Evolutionary conservation across 2,329 filamentous ascomycete species (phyloP), one percentile per base, ranked within the genome.

Genomic region (Claviceps paspali): DNA sequence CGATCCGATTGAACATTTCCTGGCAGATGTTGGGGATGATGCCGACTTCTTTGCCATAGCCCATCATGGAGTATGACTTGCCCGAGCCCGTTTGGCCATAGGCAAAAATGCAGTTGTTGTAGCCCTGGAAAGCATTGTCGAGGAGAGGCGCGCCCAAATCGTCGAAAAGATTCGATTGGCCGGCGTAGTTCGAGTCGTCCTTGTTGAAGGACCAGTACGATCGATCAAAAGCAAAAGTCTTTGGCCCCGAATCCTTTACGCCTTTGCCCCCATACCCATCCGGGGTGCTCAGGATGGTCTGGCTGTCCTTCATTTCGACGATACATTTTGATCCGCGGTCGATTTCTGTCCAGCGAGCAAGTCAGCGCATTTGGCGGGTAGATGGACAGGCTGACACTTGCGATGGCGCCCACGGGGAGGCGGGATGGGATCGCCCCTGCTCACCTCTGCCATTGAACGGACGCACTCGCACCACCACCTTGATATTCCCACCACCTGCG

Each of bases 11-110:
- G 57, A 98, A 98, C 86, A 98, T 96, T 52, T 94, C 81, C 63
- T 91, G 83, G 59, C 91, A 98, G 63, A 98, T 98, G 52, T 78
- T 82, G 32, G 92, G 91, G 44, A 96, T 96, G 45, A 98, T 91
- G 57, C 91, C 91, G 40, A 86, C 74, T 53, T 98, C 88, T 52
- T 88, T 81, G 38, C 91, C 91, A 61, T 96, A 98, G 34, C 91
- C 91, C 91, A 98, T 98, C 88, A 98, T 98, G 23, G 87, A 95
- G 60, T 98, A 98, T 12, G 86, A 95, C 64, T 98, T 98, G 61
- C 91, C 91, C 1, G 91, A 96, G 48, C 91, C 91, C 2, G 91
- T 98, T 65, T 98, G 91, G 14, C 91, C 91, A 55, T 98, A 98
- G 11, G 91, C 91, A 56, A 98, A 98, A 53, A 98, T 98, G 68